Base-by-base conservation (phyloP, 768 basidiomycete species). In the Tricholoma matsutake region DNA sequence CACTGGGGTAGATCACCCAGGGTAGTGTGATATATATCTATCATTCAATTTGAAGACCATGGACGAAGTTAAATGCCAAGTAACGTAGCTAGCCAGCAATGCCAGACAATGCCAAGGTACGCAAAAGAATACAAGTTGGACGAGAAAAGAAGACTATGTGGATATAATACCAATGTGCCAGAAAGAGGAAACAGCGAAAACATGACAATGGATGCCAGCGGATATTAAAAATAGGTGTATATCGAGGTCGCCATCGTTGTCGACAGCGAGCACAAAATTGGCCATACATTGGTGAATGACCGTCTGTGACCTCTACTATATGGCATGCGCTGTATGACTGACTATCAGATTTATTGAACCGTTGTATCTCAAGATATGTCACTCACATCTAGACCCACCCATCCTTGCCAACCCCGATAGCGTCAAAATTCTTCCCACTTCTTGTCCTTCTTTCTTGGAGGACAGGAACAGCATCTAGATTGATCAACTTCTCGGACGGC, bases 401-500 rank as follows among this genome's bases (percentile, higher is more conserved):
- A 39, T 90, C 86, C 70, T 88, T 86, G 59, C 88, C 88, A n/a
- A 87, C 80, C 18, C 88, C 84, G 68, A 90, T 88, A 47, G 86
- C 91, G 68, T 92, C 91, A 63, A 93, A 93, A 73, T 84, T 88
- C 76, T 91, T 92, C 55, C 91, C 91, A 65, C 91, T 92, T 60
- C 91, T 79, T n/a, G 89, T 89, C 62, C 87, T 82, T 61, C 91
- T 77, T 75, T 92, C 91, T 62, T 83, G 84, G 9, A 92, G 79
- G 6, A 88, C 75, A 28, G 86, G 83, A 1, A 86, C 88, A 34
- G 81, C 80, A 71, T 93, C 91, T 62, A 92, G 80, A 68, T 92
- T 92, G 74, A 92, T 92, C 56, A 92, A 77, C 72, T 91, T 92
- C 67, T 86, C 83, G 14, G 89, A 90, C 20, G 91, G 88, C 56